Percentiles rank a stretch among this genome's conserved stretches.
Evolutionary conservation across 176 grass and related monocot genomes (phyloP).

Genomic region (Musa troglodytarum): DNA sequence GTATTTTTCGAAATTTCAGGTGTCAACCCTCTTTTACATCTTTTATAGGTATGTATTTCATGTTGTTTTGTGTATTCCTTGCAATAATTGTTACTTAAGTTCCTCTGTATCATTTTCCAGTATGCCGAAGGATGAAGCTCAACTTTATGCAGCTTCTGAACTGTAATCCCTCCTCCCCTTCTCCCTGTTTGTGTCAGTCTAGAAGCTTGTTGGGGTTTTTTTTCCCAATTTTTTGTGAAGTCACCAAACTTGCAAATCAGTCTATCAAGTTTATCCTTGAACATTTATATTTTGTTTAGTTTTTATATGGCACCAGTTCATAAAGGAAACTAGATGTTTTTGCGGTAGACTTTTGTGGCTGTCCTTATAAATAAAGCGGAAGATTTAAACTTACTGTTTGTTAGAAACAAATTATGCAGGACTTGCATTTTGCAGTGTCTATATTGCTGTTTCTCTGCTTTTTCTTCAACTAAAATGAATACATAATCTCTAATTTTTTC

Average conservation of each 20-base stretch:
- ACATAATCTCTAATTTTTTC: background rate
- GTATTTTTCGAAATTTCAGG: constrained; percentile 65
- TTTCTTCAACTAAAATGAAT: background rate
- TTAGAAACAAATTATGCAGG: background rate
- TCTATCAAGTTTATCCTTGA: background rate
- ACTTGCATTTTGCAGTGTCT: too few relatives aligned
- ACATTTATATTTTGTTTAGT: background rate
- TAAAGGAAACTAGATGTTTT: background rate
- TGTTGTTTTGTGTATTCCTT: constrained; percentile 1
- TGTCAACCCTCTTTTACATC: constrained; percentile 67
- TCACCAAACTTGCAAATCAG: too few relatives aligned
- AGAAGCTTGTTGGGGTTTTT: background rate
- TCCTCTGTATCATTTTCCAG: constrained; percentile 34
- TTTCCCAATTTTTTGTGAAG: too few relatives aligned
- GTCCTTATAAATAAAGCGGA: background rate
- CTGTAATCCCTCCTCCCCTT: constrained; percentile 41
- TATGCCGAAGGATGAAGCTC: constrained; percentile 97
- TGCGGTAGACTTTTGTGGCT: background rate
- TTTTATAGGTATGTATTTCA: constrained; percentile 66
- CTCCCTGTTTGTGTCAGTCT: constrained; percentile 1
- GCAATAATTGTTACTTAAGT: background rate
- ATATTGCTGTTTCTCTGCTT: too few relatives aligned
- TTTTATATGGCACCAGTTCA: background rate
- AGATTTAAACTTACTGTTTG: background rate
- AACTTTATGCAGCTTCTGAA: constrained; percentile 76